Conservation (phyloP, 2,329 filamentous ascomycete species). For the Xylariaceae sp. region DNA sequence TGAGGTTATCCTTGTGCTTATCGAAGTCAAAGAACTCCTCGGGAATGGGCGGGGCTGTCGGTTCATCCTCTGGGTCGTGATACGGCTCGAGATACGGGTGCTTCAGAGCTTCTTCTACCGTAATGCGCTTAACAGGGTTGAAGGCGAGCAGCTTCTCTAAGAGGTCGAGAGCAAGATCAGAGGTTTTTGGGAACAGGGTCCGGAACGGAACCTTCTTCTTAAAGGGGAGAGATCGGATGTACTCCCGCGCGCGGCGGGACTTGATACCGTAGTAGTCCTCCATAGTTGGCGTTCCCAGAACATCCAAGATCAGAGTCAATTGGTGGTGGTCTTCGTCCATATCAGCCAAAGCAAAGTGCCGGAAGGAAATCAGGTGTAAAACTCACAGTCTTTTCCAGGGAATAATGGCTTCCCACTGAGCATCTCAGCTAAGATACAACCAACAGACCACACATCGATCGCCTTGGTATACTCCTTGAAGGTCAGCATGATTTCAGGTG, state of each 20-base stretch:
- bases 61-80: conserved; percentile 98
- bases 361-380: not conserved
- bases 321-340: conserved; percentile 85
- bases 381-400: conserved; percentile 96
- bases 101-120: conserved; percentile 94
- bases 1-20: conserved; percentile 98
- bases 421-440: conserved; percentile 98
- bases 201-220: conserved; percentile 99
- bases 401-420: conserved; percentile 97
- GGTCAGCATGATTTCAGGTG: conserved; percentile 99
- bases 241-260: conserved; percentile 93
- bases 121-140: conserved; percentile 98
- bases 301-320: conserved; percentile 93
- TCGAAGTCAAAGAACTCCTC: conserved; percentile 99
- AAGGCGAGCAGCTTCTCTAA: conserved; percentile 96
- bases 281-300: conserved; percentile 98
- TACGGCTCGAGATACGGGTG: conserved; percentile 99
- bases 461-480: conserved; percentile 99
- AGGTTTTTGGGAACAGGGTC: conserved; percentile 97
- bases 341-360: conserved; percentile 21
- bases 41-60: conserved; percentile 92
- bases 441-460: conserved; percentile 98
- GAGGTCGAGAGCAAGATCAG: conserved; percentile 91
- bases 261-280: conserved; percentile 99
- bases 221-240: conserved; percentile 96